Percentiles rank a stretch among this genome's conserved stretches.
phyloP scores from a whole-genome alignment of 768 basidiomycete genomes.

The Phanerodontia chrysosporium region DNA sequence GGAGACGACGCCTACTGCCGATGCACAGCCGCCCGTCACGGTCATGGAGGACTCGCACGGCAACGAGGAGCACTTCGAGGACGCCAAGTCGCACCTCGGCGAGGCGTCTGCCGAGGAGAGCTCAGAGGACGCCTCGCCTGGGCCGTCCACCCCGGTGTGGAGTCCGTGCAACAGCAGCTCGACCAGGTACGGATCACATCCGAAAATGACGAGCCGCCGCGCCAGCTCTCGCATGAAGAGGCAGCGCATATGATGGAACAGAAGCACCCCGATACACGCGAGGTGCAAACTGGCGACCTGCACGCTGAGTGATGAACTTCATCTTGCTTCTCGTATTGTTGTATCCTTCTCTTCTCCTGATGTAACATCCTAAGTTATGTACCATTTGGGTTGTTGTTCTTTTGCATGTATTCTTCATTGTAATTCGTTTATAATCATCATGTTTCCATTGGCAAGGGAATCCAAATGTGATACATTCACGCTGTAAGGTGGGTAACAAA shows the following conservation, averaged over 20 bases:
- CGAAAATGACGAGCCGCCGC: background rate
- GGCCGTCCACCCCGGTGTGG: conserved; percentile 12
- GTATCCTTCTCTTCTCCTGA: too few relatives aligned
- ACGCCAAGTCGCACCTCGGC: background rate
- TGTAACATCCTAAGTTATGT: too few relatives aligned
- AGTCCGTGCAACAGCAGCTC: conserved; percentile 2
- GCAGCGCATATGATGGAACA: conserved; percentile 10
- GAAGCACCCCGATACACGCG: conserved; percentile 16
- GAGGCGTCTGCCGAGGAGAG: conserved; percentile 1
- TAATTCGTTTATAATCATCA: background rate
- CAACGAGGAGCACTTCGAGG: conserved; percentile 3
- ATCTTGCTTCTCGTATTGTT: background rate
- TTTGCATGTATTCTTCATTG: background rate
- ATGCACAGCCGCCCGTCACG: background rate
- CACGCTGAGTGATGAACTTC: background rate
- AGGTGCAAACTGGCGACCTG: conserved; percentile 15
- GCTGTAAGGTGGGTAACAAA: background rate
- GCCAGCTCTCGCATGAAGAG: conserved; percentile 1
- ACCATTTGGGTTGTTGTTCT: too few relatives aligned
- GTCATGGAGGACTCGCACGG: background rate
- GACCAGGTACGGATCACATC: background rate
- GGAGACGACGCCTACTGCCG: background rate
- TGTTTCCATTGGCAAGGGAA: background rate
- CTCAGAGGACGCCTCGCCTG: conserved; percentile 11
- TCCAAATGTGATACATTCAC: background rate